Conservation (phyloP, 805 yeast species). For the Cephaloascus fragrans region DNA sequence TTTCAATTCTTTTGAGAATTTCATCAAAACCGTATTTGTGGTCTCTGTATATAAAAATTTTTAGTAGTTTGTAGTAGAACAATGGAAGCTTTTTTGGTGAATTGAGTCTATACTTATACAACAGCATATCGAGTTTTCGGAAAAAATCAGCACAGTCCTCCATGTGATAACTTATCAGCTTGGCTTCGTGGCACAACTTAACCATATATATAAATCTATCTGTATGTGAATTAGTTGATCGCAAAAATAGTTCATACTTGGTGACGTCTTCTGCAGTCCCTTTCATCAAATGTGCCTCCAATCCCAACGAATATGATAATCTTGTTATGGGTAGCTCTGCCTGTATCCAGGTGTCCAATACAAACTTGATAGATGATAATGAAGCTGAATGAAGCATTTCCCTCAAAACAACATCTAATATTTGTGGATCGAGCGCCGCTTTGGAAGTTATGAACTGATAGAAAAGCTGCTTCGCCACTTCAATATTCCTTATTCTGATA, state of each 20-base stretch:
- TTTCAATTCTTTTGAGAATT: background rate
- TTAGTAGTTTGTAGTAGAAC: background rate
- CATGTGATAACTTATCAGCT: slow-evolving; percentile 10
- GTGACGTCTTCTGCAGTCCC: slow-evolving; percentile 1
- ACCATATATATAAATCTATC: slow-evolving; percentile 13
- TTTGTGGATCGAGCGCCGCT: slow-evolving; percentile 10
- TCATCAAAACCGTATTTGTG: background rate
- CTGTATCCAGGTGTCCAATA: slow-evolving; percentile 9
- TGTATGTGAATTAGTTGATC: slow-evolving; percentile 2
- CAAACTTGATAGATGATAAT: slow-evolving; percentile 9
- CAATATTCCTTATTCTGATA: slow-evolving; percentile 9
- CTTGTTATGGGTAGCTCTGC: slow-evolving; percentile 9
- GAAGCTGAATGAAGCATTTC: slow-evolving; percentile 7
- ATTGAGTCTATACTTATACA: slow-evolving; percentile 7
- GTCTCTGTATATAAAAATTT: background rate
- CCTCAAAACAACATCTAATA: slow-evolving; percentile 8
- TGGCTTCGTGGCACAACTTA: slow-evolving; percentile 11
- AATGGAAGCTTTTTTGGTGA: background rate
- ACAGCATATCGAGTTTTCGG: slow-evolving; percentile 5
- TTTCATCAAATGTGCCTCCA: slow-evolving; percentile 1
- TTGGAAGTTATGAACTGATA: slow-evolving; percentile 13
- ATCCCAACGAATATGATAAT: slow-evolving; percentile 6
- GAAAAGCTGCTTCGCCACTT: slow-evolving; percentile 13
- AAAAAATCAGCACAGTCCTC: slow-evolving; percentile 10
- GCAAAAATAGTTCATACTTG: slow-evolving; percentile 3